These are phyloP conservation scores for Agrocybe pediades DNA, from an alignment of 768 basidiomycete species.

Conservation along the genomic window DNA sequence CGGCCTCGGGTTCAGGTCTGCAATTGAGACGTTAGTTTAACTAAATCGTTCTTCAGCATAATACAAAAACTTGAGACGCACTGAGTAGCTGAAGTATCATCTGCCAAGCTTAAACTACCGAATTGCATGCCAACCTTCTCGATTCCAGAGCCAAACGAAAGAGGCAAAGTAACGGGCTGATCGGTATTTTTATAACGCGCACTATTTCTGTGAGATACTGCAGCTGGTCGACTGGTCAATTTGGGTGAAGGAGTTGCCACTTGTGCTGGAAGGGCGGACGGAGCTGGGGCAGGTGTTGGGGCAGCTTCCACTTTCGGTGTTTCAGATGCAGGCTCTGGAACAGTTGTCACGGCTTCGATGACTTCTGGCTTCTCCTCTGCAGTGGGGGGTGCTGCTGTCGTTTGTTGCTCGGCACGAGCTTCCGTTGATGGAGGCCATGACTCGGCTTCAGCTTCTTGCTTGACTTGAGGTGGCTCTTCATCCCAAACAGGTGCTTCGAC, in stretches of 20 bases:
- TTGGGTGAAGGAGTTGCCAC: constrained; percentile 41
- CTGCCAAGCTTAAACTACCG: constrained; percentile 78
- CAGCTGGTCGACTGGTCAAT: constrained; percentile 53
- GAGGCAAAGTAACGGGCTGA: constrained; percentile 82
- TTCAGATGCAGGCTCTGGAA: constrained; percentile 30
- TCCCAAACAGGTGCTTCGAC: constrained; percentile 71
- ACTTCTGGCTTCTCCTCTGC: constrained; percentile 17
- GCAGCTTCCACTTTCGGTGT: constrained; percentile 35
- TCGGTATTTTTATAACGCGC: constrained; percentile 74
- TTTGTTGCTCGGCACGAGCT: constrained; percentile 20
- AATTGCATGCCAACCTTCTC: constrained; percentile 92
- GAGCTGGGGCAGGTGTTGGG: constrained; percentile 37
- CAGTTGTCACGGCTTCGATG: constrained; percentile 27
- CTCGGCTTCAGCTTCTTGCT: constrained; percentile 33
- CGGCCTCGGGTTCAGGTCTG: constrained; percentile 33
- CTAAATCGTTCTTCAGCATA: constrained; percentile 3
- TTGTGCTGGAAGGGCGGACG: not conserved
- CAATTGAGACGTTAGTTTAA: constrained; percentile 22
- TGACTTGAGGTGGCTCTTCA: constrained; percentile 57
- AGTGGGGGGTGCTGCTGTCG: not conserved
- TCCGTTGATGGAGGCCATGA: constrained; percentile 34
- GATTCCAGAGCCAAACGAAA: constrained; percentile 58
- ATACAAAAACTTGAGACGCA: constrained; percentile 34
- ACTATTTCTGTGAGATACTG: constrained; percentile 53
- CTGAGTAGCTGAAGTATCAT: constrained; percentile 61